Conservation (phyloP, 371 early-diverging fungal genomes). For the Circinella minor region DNA sequence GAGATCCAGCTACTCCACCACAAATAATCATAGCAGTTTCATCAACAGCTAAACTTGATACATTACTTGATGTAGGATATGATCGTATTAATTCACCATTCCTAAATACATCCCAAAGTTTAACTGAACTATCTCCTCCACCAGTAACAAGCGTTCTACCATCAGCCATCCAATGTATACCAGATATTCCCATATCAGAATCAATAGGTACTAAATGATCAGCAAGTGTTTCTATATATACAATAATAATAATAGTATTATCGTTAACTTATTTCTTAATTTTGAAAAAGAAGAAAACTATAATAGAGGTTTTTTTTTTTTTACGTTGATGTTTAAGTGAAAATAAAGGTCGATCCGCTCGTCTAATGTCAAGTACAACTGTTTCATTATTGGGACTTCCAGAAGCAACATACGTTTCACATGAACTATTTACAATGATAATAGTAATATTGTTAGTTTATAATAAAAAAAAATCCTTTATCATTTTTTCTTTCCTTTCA, state of each 20-base stretch:
- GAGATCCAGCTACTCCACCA: conserved; percentile 46
- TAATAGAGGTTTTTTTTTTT: not conserved
- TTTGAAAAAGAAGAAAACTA: too few species aligned
- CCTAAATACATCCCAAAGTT: conserved; percentile 41
- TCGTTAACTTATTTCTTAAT: too few species aligned
- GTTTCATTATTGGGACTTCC: conserved; percentile 45
- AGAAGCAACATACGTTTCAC: conserved; percentile 41
- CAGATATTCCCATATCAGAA: conserved; percentile 43
- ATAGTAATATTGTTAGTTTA: too few species aligned
- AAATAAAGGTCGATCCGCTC: conserved; percentile 25
- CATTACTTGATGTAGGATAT: conserved; percentile 36
- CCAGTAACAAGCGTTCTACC: conserved; percentile 38
- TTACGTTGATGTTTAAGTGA: conserved; percentile 37
- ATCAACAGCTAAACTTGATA: conserved; percentile 39
- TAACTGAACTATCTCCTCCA: conserved; percentile 46
- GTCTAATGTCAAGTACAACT: conserved; percentile 38
- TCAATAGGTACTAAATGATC: conserved; percentile 19
- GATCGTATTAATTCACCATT: conserved; percentile 26
- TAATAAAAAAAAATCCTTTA: too few species aligned
- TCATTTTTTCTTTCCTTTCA: too few species aligned
- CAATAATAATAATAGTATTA: not conserved
- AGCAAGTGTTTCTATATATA: conserved; percentile 1
- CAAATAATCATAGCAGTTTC: conserved; percentile 40
- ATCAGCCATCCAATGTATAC: conserved; percentile 43
- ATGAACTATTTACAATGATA: conserved; percentile 28